Conservation (phyloP, 129 eudicot genomes). For the Chrysanthemum seticuspe region DNA sequence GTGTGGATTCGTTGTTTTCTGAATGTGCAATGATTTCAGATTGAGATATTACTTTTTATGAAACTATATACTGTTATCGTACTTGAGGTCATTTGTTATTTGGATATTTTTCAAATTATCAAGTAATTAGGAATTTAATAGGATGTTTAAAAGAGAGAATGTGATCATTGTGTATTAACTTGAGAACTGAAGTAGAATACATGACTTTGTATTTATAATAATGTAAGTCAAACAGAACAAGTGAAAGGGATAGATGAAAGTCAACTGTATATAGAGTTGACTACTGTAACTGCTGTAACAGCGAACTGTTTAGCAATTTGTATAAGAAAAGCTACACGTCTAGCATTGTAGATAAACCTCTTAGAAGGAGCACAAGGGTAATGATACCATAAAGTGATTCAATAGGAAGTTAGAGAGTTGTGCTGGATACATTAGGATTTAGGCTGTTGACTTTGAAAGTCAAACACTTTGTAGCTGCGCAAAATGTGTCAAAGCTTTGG, state of each 20-base stretch:
- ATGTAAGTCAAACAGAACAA: background rate
- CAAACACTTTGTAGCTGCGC: too few species aligned
- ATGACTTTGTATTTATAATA: background rate
- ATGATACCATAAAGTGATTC: background rate
- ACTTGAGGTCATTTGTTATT: background rate
- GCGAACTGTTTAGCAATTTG: background rate
- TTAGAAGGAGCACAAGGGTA: background rate
- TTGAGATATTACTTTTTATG: conserved; percentile 10
- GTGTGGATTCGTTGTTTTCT: background rate
- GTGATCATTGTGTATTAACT: background rate
- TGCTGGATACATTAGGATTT: too few species aligned
- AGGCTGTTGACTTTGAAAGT: too few species aligned
- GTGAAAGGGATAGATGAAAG: background rate
- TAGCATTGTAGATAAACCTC: background rate
- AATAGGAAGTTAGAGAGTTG: background rate
- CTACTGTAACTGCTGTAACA: conserved; percentile 10
- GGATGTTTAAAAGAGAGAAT: background rate
- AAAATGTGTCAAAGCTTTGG: too few species aligned
- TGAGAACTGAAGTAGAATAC: background rate
- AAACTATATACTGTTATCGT: background rate
- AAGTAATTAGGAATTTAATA: background rate
- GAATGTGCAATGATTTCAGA: conserved; percentile 4
- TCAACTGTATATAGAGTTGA: background rate
- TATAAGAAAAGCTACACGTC: background rate
- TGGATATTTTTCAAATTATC: background rate